A percentile compares a stretch with the other conserved stretches of the same genome.
These are phyloP conservation scores for Emmonsia crescens DNA, from an alignment of 2,329 filamentous ascomycete species.

Conservation along the genomic window DNA sequence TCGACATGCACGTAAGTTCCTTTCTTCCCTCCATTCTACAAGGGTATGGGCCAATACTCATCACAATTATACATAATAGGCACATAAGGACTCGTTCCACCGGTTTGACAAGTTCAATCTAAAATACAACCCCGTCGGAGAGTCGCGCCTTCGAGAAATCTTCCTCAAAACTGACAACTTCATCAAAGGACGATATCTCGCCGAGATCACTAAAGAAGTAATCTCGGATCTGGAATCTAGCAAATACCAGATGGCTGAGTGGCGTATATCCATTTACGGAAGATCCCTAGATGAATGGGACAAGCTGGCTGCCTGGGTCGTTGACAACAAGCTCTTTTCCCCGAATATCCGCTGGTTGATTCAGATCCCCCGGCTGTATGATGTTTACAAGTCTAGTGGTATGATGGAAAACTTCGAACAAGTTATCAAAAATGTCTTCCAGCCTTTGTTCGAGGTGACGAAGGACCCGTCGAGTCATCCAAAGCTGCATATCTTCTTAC, in stretches of 20 bases:
- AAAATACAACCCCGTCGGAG: conserved; percentile 95
- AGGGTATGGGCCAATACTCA: background rate
- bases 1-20: conserved; percentile 85
- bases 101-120: conserved; percentile 99
- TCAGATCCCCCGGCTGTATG: conserved; percentile 86
- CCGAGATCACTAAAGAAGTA: conserved; percentile 96
- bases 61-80: conserved; percentile 38
- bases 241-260: conserved; percentile 99
- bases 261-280: conserved; percentile 96
- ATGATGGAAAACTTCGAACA: conserved; percentile 86
- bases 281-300: conserved; percentile 92
- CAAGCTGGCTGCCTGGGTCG: conserved; percentile 91
- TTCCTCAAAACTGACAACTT: conserved; percentile 98
- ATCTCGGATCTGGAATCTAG: conserved; percentile 94
- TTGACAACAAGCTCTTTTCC: conserved; percentile 96
- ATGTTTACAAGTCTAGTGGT: conserved; percentile 84
- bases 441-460: conserved; percentile 89
- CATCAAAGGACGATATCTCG: conserved; percentile 88
- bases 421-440: conserved; percentile 81
- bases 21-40: background rate
- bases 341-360: conserved; percentile 97
- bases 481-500: conserved; percentile 87
- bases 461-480: conserved; percentile 75
- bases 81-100: conserved; percentile 95
- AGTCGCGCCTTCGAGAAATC: conserved; percentile 91